Conservation (phyloP, 176 grass and related monocot species). For the Musa beccarii region DNA sequence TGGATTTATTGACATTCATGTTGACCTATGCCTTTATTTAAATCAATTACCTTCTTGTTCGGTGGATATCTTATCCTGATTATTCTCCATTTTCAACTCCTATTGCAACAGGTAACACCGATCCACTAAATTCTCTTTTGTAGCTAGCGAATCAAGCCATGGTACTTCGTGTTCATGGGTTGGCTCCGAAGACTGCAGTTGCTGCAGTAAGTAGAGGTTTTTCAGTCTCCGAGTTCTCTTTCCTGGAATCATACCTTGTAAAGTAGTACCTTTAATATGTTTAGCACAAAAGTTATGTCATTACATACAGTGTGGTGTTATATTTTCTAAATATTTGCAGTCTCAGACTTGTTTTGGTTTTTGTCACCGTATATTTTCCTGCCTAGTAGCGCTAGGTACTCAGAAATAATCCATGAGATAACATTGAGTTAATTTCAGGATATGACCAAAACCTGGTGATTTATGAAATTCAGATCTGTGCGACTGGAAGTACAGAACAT, state of each 20-base stretch:
- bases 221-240: not conserved
- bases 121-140: conserved; percentile 17
- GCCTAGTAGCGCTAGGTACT: not conserved
- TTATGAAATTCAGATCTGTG: not conserved
- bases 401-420: not conserved
- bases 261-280: not conserved
- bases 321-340: not conserved
- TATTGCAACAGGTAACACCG: not conserved
- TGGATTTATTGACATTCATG: too few species aligned
- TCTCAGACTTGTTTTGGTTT: not conserved
- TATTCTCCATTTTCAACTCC: not conserved
- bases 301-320: not conserved
- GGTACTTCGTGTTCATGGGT: conserved; percentile 72
- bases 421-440: not conserved
- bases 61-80: not conserved
- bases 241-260: not conserved
- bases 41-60: not conserved
- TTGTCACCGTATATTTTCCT: not conserved
- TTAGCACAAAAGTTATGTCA: not conserved
- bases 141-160: conserved; percentile 82
- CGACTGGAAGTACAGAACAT: not conserved
- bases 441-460: not conserved
- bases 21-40: not conserved
- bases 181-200: conserved; percentile 93
- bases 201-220: conserved; percentile 53